A percentile compares a stretch with the other conserved stretches of the same genome.
Evolutionary conservation across 2,329 filamentous ascomycete species (phyloP).

Genomic region (Periconia macrospinosa): DNA sequence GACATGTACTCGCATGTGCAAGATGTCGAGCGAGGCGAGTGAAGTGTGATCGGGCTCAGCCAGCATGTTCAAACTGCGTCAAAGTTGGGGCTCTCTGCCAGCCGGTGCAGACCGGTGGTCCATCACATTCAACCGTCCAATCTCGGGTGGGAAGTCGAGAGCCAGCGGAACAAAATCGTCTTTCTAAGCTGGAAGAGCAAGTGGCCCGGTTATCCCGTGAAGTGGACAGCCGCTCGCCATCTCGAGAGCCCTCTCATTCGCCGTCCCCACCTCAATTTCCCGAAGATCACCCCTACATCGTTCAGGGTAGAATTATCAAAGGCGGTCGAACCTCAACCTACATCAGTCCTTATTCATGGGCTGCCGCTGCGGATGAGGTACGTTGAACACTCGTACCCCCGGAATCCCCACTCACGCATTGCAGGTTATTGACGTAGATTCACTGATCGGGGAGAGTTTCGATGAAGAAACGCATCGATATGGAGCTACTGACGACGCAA

Average conservation of each 20-base stretch:
- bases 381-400: background rate
- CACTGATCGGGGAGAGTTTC: background rate
- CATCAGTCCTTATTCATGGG: slow-evolving; percentile 24
- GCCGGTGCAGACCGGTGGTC: slow-evolving; percentile 13
- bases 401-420: background rate
- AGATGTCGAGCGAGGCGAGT: slow-evolving; percentile 26
- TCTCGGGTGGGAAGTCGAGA: slow-evolving; percentile 12
- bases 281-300: slow-evolving; percentile 1
- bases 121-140: slow-evolving; percentile 3
- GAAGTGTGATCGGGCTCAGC: slow-evolving; percentile 24
- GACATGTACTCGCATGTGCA: slow-evolving; percentile 21
- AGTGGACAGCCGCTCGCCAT: slow-evolving; percentile 21
- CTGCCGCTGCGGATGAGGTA: slow-evolving; percentile 19
- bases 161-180: slow-evolving; percentile 11
- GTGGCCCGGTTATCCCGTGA: slow-evolving; percentile 19
- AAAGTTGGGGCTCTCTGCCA: slow-evolving; percentile 22
- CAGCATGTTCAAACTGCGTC: slow-evolving; percentile 23
- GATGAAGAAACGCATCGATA: background rate
- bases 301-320: slow-evolving; percentile 10
- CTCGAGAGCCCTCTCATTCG: slow-evolving; percentile 16
- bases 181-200: slow-evolving; percentile 19
- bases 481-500: slow-evolving; percentile 2
- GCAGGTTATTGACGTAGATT: slow-evolving; percentile 8
- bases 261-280: slow-evolving; percentile 11
- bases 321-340: slow-evolving; percentile 11